phyloP scores from a whole-genome alignment of 1,139 yeast species.

The Hyphopichia pseudoburtonii region DNA sequence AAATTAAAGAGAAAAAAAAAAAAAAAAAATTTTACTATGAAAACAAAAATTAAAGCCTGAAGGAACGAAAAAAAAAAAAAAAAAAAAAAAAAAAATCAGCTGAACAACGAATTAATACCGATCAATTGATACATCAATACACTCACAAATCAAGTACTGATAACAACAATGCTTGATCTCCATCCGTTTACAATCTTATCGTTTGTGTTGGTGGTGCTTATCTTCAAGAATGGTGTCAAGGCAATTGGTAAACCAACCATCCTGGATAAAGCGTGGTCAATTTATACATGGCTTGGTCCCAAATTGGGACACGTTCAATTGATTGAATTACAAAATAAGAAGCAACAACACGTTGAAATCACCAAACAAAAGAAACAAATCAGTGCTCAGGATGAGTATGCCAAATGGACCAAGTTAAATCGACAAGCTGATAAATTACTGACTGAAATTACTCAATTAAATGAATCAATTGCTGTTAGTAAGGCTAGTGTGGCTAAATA shows the following conservation, averaged over 20 bases:
- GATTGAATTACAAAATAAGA: slow-evolving; percentile 35
- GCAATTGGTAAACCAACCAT: slow-evolving; percentile 36
- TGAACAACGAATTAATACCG: no score
- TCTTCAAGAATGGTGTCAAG: slow-evolving; percentile 29
- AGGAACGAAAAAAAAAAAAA: no score
- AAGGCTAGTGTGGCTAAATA: slow-evolving; percentile 37
- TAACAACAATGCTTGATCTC: slow-evolving; percentile 28
- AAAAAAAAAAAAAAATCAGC: no score
- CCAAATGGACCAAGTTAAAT: slow-evolving; percentile 92
- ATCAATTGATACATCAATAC: no score
- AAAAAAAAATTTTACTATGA: no score
- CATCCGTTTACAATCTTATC: slow-evolving; percentile 31
- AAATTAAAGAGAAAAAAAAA: no score
- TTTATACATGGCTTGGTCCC: slow-evolving; percentile 37
- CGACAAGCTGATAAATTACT: slow-evolving; percentile 63
- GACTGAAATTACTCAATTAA: slow-evolving; percentile 49
- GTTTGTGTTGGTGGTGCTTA: slow-evolving; percentile 29
- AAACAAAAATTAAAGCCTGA: no score
- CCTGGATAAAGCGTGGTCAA: slow-evolving; percentile 40
- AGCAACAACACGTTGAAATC: slow-evolving; percentile 46
- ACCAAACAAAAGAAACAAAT: slow-evolving; percentile 58
- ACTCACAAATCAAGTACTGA: no score
- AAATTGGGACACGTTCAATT: slow-evolving; percentile 30
- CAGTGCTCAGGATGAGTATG: slow-evolving; percentile 91
- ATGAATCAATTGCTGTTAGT: slow-evolving; percentile 32